Percentiles rank a stretch among this genome's conserved stretches.
Conservation (phyloP, 768 basidiomycete species). For the Dendrothele bispora region DNA sequence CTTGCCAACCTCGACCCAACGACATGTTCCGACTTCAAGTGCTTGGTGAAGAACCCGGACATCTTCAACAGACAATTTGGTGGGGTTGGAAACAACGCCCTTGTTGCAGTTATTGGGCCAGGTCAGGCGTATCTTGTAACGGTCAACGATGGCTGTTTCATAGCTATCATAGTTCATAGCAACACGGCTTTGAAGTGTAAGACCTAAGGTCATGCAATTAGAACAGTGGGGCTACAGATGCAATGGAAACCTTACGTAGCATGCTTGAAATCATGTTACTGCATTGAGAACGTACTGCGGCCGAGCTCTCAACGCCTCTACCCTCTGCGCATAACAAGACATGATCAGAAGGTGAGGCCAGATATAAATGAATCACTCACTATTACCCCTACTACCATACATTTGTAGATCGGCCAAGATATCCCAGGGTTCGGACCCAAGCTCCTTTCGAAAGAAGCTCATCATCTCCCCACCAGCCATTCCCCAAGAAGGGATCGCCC, state of each 20-base stretch:
- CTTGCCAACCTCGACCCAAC: too few species aligned
- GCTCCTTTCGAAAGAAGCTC: not conserved
- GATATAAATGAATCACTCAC: too few species aligned
- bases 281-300: not conserved
- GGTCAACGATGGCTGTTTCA: slow-evolving; percentile 9
- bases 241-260: slow-evolving; percentile 8
- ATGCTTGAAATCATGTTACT: slow-evolving; percentile 2
- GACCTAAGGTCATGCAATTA: slow-evolving; percentile 3
- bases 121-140: slow-evolving; percentile 8
- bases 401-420: not conserved
- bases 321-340: too few species aligned
- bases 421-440: not conserved
- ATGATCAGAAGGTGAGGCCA: too few species aligned
- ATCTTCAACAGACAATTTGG: too few species aligned
- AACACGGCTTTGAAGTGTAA: not conserved
- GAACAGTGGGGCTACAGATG: not conserved
- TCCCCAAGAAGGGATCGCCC: not conserved
- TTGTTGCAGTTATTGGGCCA: too few species aligned
- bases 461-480: not conserved
- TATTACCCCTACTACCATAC: too few species aligned
- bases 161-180: slow-evolving; percentile 17
- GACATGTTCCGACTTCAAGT: too few species aligned
- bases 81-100: too few species aligned
- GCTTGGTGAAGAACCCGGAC: too few species aligned
- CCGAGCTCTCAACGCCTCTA: too few species aligned